Evolutionary conservation across 371 early-diverging fungal genomes (phyloP), one percentile per base, ranked within the genome.

Genomic region (Mucor racemosus): DNA sequence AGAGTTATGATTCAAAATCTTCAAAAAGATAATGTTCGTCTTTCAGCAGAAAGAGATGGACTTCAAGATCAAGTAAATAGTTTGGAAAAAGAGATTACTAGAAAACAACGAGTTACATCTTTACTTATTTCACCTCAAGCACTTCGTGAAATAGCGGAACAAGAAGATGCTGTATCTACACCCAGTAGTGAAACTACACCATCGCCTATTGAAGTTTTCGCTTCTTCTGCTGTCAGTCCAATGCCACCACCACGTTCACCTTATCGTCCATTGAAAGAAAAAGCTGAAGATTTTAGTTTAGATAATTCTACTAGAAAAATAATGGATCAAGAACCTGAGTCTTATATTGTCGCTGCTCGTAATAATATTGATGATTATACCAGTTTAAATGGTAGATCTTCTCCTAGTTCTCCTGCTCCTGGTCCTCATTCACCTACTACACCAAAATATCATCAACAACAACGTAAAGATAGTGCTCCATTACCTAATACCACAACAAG

Each of bases 1-100:
- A 80, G 94, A 66, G 75, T 82, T 65, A 92, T 94, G 69, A 93
- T 95, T 66, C 92, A 92, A 64, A 89, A 90, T 58, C 80, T 86
- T 54, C 86, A 85, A 73, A 85, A 84, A 71, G 86, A 86, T 62
- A 75, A 83, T 59, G 80, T 81, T 53, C 76, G 82, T 62, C 58
- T 85, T 48, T 73, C 82, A 15, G 70, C 84, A 34, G 88, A 88
- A 56, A 78, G 86, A 50, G 88, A 88, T 71, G 80, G 82, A 40
- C 62, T 87, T 50, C 72, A 75, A 19, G 79, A 78, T 66, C 77
- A 79, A 69, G 40, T 68, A 11, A 68, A 72, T 40, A 36, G 31
- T 11, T 60, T 80, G 19, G 76, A 78, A 62, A 68, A 66, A 53
- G 78, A 77, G 58, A 41, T 72, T 10, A 59, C 21, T 46, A 60